These are phyloP conservation scores for Fusarium sp. DNA, from an alignment of 2,329 filamentous ascomycete species.

Conservation along the genomic window DNA sequence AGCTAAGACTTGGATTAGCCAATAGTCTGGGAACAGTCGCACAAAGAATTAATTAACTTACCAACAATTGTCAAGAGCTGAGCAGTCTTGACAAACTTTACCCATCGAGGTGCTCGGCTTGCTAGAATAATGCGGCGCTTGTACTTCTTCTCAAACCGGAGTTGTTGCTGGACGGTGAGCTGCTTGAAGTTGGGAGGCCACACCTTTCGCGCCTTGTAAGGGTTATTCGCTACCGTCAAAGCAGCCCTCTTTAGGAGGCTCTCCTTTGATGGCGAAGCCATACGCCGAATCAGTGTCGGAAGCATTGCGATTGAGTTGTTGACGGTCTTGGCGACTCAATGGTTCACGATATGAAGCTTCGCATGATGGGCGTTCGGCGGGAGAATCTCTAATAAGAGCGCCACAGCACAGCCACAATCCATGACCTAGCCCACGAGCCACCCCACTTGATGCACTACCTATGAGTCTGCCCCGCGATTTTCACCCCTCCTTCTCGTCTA, in stretches of 20 bases:
- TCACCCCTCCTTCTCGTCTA: constrained; percentile 52
- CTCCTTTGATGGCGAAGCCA: constrained; percentile 51
- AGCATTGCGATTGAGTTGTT: constrained; percentile 50
- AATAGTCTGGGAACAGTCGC: neutral
- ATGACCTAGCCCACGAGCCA: constrained; percentile 31
- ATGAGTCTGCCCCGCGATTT: constrained; percentile 54
- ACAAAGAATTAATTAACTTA: constrained; percentile 48
- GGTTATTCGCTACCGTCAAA: constrained; percentile 63
- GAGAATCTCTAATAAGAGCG: constrained; percentile 29
- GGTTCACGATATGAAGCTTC: constrained; percentile 17
- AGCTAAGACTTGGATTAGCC: constrained; percentile 46
- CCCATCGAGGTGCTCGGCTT: constrained; percentile 73
- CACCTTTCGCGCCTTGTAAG: constrained; percentile 75
- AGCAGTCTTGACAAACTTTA: constrained; percentile 73
- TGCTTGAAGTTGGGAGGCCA: constrained; percentile 84
- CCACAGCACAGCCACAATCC: constrained; percentile 49
- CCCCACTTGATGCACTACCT: constrained; percentile 28
- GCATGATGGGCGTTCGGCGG: constrained; percentile 19
- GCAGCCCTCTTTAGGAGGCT: constrained; percentile 47
- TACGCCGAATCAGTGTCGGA: constrained; percentile 52
- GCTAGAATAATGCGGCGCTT: constrained; percentile 76
- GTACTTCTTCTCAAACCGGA: constrained; percentile 83
- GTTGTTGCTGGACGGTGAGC: constrained; percentile 78
- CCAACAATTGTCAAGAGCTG: constrained; percentile 72
- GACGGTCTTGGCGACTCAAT: constrained; percentile 23